Conservation (phyloP, 371 early-diverging fungal species). For the Mucor sp. region DNA sequence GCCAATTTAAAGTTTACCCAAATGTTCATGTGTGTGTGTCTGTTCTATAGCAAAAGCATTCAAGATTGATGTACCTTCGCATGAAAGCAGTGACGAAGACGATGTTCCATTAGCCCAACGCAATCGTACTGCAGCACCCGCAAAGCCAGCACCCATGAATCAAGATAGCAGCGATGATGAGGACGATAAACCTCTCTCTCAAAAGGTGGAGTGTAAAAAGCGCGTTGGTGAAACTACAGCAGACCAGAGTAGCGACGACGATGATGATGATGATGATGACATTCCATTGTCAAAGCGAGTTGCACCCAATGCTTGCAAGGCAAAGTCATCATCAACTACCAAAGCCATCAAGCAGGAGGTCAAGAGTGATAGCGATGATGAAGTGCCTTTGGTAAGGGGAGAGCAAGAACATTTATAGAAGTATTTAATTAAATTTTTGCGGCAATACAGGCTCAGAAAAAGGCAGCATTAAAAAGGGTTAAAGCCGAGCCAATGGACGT, state of each 20-base stretch:
- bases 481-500: constrained; percentile 31
- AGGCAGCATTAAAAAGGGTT: constrained; percentile 2
- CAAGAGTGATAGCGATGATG: constrained; percentile 20
- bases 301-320: neutral
- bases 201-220: constrained; percentile 21
- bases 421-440: neutral
- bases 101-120: constrained; percentile 19
- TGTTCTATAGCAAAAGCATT: neutral
- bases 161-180: constrained; percentile 17
- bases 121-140: neutral
- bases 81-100: constrained; percentile 15
- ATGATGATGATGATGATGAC: constrained; percentile 36
- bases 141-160: neutral
- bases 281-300: constrained; percentile 35
- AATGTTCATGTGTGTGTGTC: neutral
- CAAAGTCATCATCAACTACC: neutral
- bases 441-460: constrained; percentile 2
- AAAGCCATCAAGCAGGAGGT: constrained; percentile 2
- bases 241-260: constrained; percentile 32
- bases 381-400: constrained; percentile 24
- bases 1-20: neutral
- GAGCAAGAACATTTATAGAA: neutral
- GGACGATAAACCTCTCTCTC: constrained; percentile 44
- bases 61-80: neutral
- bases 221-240: constrained; percentile 5